phyloP scores from a whole-genome alignment of 129 eudicot species.

The Chrysanthemum seticuspe region DNA sequence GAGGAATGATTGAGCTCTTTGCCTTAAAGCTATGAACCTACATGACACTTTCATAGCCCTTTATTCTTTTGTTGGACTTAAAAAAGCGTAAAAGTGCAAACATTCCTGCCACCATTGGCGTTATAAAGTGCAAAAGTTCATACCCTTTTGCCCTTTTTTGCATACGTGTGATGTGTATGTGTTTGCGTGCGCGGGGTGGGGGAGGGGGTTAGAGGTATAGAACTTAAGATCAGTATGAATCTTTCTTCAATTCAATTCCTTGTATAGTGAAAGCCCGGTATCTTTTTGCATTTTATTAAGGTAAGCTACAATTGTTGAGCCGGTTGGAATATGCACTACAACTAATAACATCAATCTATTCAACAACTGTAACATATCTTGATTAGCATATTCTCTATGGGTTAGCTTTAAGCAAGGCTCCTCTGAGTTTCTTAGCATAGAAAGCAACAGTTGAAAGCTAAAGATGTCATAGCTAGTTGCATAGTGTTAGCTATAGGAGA shows the following conservation, averaged over 20 bases:
- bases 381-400: background rate
- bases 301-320: background rate
- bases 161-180: too few species aligned
- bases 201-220: background rate
- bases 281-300: background rate
- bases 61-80: slow-evolving; percentile 20
- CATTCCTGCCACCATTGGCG: slow-evolving; percentile 18
- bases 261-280: background rate
- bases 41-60: slow-evolving; percentile 7
- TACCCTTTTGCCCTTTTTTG: slow-evolving; percentile 13
- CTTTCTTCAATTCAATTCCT: background rate
- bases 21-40: slow-evolving; percentile 8
- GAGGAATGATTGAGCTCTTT: slow-evolving; percentile 14
- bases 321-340: background rate
- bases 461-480: slow-evolving; percentile 16
- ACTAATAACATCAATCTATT: background rate
- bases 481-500: background rate
- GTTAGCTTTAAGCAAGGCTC: slow-evolving; percentile 7
- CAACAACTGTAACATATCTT: background rate
- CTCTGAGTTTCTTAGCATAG: background rate
- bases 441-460: background rate
- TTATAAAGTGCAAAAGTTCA: slow-evolving; percentile 24
- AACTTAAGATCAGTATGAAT: slow-evolving; percentile 24
- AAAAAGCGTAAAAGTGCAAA: slow-evolving; percentile 31
- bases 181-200: too few species aligned